phyloP scores from a whole-genome alignment of 2,329 filamentous ascomycete genomes.

The Aspergillus felis region DNA sequence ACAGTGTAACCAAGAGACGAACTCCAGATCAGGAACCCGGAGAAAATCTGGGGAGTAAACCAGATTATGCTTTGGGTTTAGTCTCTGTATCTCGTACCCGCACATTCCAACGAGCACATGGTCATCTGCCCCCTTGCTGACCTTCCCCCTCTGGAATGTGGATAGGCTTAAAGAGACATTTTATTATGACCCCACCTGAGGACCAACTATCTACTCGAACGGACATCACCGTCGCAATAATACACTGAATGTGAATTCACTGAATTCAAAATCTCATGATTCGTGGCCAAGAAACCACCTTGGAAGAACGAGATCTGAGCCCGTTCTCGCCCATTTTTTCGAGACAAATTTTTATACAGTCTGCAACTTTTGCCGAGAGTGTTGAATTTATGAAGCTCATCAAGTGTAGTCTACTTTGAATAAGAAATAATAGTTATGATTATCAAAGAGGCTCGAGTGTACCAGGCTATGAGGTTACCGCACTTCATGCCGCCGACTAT shows the following conservation, averaged over 20 bases:
- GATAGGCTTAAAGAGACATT: background rate
- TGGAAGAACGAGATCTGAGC: background rate
- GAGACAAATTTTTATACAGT: background rate
- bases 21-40: background rate
- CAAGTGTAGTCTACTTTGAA: background rate
- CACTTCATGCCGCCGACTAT: no score
- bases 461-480: no score
- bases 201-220: background rate
- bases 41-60: background rate
- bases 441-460: background rate
- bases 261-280: background rate
- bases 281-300: background rate
- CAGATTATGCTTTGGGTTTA: background rate
- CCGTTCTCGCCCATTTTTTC: background rate
- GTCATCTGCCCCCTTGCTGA: background rate
- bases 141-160: background rate
- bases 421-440: background rate
- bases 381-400: background rate
- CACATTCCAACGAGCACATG: background rate
- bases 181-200: background rate
- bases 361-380: background rate
- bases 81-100: background rate
- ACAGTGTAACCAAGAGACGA: background rate
- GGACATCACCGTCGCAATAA: background rate
- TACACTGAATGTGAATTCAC: background rate